These are phyloP conservation scores for Cryptosporidium andersoni DNA, from an alignment of 169 alveolate species.

Conservation along the genomic window DNA sequence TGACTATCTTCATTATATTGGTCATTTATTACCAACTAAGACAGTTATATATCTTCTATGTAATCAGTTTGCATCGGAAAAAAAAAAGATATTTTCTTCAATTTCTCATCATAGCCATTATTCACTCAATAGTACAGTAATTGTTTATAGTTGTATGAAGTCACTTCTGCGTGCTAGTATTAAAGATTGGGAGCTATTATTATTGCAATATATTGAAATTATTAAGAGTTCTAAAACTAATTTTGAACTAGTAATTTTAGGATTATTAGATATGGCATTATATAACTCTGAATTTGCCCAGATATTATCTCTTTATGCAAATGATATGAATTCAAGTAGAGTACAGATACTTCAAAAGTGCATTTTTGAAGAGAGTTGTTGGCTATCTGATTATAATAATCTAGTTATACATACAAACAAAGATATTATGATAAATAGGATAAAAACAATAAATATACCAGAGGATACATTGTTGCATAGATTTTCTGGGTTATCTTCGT, in stretches of 20 bases:
- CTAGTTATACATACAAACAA: background rate
- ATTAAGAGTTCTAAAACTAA: conserved; percentile 51
- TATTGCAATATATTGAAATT: conserved; percentile 56
- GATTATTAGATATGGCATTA: conserved; percentile 70
- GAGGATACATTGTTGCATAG: conserved; percentile 19
- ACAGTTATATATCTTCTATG: conserved; percentile 43
- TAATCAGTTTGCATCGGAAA: conserved; percentile 66
- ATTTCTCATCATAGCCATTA: conserved; percentile 63
- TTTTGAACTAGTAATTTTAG: background rate
- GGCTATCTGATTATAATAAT: background rate
- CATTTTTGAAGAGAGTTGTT: conserved; percentile 33
- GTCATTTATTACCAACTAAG: conserved; percentile 33
- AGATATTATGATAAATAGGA: conserved; percentile 17
- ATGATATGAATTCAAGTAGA: conserved; percentile 26
- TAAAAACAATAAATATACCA: conserved; percentile 34
- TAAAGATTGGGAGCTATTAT: conserved; percentile 42
- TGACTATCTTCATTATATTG: conserved; percentile 61
- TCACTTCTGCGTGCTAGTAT: conserved; percentile 16
- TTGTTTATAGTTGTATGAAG: conserved; percentile 56
- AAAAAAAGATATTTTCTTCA: conserved; percentile 26
- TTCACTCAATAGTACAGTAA: conserved; percentile 19
- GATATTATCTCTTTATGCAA: conserved; percentile 39
- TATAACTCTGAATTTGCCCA: conserved; percentile 31
- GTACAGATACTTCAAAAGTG: conserved; percentile 40
- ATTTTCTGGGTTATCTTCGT: conserved; percentile 30